A percentile compares a stretch with the other conserved stretches of the same genome.
phyloP scores from a whole-genome alignment of 2,329 filamentous ascomycete genomes.

The Simplicillium sp. region DNA sequence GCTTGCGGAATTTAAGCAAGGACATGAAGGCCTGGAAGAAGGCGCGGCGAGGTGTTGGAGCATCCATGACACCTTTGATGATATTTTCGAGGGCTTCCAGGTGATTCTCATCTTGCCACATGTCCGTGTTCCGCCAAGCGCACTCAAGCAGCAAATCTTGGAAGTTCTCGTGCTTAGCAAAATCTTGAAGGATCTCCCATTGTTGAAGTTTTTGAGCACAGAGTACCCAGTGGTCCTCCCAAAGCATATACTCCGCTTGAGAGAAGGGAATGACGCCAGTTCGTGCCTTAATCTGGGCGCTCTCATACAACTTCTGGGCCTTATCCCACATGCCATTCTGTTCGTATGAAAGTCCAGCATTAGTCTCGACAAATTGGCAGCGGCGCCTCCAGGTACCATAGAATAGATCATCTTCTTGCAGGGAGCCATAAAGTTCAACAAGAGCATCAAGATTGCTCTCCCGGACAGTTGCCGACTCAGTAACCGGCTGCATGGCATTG shows the following conservation, averaged over 20 bases:
- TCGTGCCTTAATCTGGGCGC: conserved; percentile 91
- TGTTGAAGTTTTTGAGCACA: conserved; percentile 98
- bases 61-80: conserved; percentile 96
- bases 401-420: conserved; percentile 95
- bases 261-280: conserved; percentile 96
- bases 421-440: conserved; percentile 80
- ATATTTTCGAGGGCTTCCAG: conserved; percentile 85
- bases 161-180: conserved; percentile 97
- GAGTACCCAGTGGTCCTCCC: conserved; percentile 98
- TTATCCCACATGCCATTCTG: conserved; percentile 99
- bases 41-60: conserved; percentile 81
- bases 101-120: conserved; percentile 81
- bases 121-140: conserved; percentile 90
- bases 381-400: conserved; percentile 94
- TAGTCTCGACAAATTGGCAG: conserved; percentile 95
- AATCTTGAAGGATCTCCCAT: conserved; percentile 96
- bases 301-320: conserved; percentile 92
- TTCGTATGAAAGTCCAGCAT: conserved; percentile 93
- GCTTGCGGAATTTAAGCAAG: conserved; percentile 85
- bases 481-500: conserved; percentile 70
- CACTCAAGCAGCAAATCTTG: conserved; percentile 93
- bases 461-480: conserved; percentile 73
- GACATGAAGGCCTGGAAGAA: conserved; percentile 99
- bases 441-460: conserved; percentile 95
- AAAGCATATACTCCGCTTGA: conserved; percentile 94